phyloP scores from a whole-genome alignment of 176 grass and related monocot genomes.

The Oropetium thomaeum region DNA sequence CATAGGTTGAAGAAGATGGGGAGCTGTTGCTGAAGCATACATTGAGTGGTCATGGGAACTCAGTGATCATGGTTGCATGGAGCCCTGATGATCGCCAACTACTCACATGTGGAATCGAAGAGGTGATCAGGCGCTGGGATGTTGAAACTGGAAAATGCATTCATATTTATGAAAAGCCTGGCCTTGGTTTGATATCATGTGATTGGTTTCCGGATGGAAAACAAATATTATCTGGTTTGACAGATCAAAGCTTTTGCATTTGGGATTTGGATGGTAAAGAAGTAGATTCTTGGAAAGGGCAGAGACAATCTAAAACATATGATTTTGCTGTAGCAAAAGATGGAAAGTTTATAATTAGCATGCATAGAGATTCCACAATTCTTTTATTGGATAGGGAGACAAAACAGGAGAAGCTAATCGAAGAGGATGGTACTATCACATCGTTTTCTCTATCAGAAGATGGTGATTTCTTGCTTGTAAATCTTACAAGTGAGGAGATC shows the following conservation, averaged over 20 bases:
- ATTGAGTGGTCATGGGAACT: conserved; percentile 58
- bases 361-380: conserved; percentile 47
- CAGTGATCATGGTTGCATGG: conserved; percentile 83
- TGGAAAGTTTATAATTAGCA: conserved; percentile 65
- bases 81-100: conserved; percentile 77
- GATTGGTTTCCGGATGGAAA: conserved; percentile 71
- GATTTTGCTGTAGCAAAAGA: conserved; percentile 66
- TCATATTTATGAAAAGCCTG: conserved; percentile 58
- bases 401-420: conserved; percentile 60
- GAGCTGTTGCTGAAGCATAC: conserved; percentile 64
- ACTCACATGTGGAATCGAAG: conserved; percentile 89
- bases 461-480: conserved; percentile 81
- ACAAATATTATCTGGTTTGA: conserved; percentile 50
- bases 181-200: conserved; percentile 60
- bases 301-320: conserved; percentile 46
- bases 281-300: conserved; percentile 59
- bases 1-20: conserved; percentile 71
- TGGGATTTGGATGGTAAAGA: conserved; percentile 68
- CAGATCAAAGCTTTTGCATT: conserved; percentile 50
- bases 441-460: conserved; percentile 85
- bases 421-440: conserved; percentile 63
- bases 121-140: conserved; percentile 71
- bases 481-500: conserved; percentile 62
- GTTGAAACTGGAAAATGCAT: conserved; percentile 71
- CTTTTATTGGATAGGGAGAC: conserved; percentile 67